These are phyloP conservation scores for Talaromyces adpressus DNA, from an alignment of 495 filamentous ascomycete genomes.

Conservation along the genomic window DNA sequence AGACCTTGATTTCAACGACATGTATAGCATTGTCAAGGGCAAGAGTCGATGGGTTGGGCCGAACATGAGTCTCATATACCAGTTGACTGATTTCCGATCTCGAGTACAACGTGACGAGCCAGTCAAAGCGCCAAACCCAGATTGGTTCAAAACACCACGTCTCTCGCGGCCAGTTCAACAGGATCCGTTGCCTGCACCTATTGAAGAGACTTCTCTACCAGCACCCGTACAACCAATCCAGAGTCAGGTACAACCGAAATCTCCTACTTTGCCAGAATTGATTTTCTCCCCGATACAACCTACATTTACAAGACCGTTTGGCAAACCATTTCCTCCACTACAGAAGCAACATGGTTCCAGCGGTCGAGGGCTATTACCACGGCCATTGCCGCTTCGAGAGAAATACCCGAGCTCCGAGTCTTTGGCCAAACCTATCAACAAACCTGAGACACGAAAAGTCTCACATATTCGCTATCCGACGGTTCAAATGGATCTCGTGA, in stretches of 20 bases:
- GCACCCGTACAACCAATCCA: neutral
- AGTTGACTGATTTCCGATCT: slow-evolving; percentile 76
- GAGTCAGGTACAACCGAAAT: neutral
- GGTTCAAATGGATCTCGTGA: slow-evolving; percentile 28
- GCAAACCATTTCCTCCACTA: neutral
- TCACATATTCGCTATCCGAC: slow-evolving; percentile 12
- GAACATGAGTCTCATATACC: slow-evolving; percentile 98
- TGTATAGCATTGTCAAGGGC: slow-evolving; percentile 82
- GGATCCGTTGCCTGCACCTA: neutral
- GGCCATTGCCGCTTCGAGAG: slow-evolving; percentile 36
- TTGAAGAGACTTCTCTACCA: neutral
- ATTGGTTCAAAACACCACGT: slow-evolving; percentile 36
- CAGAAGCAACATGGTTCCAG: slow-evolving; percentile 10
- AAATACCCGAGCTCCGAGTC: slow-evolving; percentile 27
- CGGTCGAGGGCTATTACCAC: slow-evolving; percentile 34
- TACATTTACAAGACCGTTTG: slow-evolving; percentile 5
- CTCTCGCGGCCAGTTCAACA: slow-evolving; percentile 11
- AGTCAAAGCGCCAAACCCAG: slow-evolving; percentile 27
- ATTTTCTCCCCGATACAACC: slow-evolving; percentile 12
- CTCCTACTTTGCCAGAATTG: neutral
- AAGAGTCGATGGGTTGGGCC: slow-evolving; percentile 94
- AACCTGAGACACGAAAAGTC: slow-evolving; percentile 14
- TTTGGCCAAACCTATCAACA: slow-evolving; percentile 5
- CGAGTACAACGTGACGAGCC: slow-evolving; percentile 37
- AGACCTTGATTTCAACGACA: slow-evolving; percentile 79